Evolutionary conservation across 1,284 basidiomycete genomes (phyloP).

Genomic region (Moesziomyces parantarcticus): DNA sequence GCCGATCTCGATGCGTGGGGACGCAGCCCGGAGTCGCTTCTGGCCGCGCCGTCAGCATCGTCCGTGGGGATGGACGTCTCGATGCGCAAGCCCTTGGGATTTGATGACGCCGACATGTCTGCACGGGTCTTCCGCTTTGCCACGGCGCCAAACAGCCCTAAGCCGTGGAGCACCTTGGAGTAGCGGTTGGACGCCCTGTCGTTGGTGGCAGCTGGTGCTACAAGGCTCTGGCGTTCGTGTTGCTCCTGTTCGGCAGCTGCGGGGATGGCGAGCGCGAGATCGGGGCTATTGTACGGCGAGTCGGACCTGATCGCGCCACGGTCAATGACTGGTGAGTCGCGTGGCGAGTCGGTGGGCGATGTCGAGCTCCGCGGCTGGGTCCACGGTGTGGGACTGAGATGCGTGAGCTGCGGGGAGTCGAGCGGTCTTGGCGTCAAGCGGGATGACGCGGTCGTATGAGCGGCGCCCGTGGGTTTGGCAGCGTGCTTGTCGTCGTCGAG

Average conservation of each 20-base stretch:
- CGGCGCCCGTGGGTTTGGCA: neutral
- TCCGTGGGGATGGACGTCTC: conserved; percentile 20
- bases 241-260: conserved; percentile 5
- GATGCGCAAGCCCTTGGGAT: conserved; percentile 17
- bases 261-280: conserved; percentile 18
- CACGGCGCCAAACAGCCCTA: conserved; percentile 20
- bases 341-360: neutral
- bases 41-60: neutral
- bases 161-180: conserved; percentile 23
- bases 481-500: conserved; percentile 1
- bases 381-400: conserved; percentile 8
- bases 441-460: conserved; percentile 1
- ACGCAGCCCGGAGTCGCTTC: neutral
- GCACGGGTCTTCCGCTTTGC: conserved; percentile 18
- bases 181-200: conserved; percentile 15
- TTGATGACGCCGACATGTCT: neutral
- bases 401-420: conserved; percentile 24
- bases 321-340: conserved; percentile 13
- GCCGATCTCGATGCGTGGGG: conserved; percentile 1
- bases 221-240: conserved; percentile 13
- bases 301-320: conserved; percentile 13
- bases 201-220: neutral
- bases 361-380: neutral
- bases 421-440: conserved; percentile 9
- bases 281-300: conserved; percentile 29